Evolutionary conservation across 1,139 yeast species (phyloP), one percentile per base, ranked within the genome.

Genomic region (Scheffersomyces illinoinensis): DNA sequence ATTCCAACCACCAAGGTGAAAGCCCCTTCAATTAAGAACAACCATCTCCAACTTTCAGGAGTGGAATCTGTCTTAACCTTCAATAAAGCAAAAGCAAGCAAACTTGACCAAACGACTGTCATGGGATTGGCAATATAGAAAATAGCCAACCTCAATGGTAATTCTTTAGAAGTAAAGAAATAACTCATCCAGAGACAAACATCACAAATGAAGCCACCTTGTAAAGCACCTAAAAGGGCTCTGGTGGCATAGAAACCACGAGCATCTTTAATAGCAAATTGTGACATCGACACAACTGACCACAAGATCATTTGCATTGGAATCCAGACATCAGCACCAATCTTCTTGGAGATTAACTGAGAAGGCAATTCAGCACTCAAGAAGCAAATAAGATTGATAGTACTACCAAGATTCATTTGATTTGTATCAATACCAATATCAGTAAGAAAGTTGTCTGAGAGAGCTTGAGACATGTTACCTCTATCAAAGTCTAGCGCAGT

Each of bases 311-410:
- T 77, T 64, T 85, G 88, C 48, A 76, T 71, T 0, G 89, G 89
- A 55, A 85, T 77, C 80, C 85, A 85, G 52, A 77, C 64, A 66
- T 84, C 87, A 4, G 86, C 80, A 6, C 88, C 89, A 33, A 85
- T 57, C 57, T 74, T 76, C 65, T 85, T 85, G 10, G 86, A 79
- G 19, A 85, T 64, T 63, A 85, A 70, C 66, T 84, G 87, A 1
- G 88, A 84, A 0, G 88, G 88, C 20, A 85, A 69, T 66, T 85
- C 88, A 17, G 85, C 82, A n/a, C 70, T 66, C 57, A 85, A 68
- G 66, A 85, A 85, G 53, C 81, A 71, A 10, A 80, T 71, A 57
- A 77, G 72, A 58, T 77, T 77, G 50, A 84, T 71, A 17, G 86
- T 83, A 61, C 76, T 78, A 5, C 85, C 87, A 33, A 71, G 66